Evolutionary conservation across 1,139 yeast genomes (phyloP).

Genomic region (Pichia sp.): DNA sequence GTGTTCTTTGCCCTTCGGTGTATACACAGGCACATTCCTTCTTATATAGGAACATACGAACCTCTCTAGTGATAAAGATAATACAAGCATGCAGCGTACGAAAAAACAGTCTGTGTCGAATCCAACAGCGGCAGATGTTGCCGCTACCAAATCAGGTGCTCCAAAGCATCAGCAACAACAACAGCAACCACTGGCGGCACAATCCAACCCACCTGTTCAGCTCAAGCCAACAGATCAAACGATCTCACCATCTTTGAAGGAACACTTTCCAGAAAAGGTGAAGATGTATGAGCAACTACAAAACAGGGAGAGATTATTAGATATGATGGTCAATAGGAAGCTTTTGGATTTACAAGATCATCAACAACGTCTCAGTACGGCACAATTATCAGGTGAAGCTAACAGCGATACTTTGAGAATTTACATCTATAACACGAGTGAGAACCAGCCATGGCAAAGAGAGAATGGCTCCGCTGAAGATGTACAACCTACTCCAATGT

Average conservation of each 20-base stretch:
- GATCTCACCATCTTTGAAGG: constrained; percentile 53
- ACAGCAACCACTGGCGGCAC: constrained; percentile 8
- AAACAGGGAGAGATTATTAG: constrained; percentile 75
- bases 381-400: constrained; percentile 31
- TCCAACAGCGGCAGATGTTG: too few species aligned
- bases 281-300: constrained; percentile 60
- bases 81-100: too few species aligned
- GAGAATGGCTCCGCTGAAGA: constrained; percentile 1
- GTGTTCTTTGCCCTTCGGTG: too few species aligned
- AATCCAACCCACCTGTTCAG: constrained; percentile 20
- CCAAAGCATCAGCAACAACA: neutral
- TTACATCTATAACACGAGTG: constrained; percentile 74
- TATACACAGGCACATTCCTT: too few species aligned
- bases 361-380: constrained; percentile 29
- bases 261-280: constrained; percentile 62
- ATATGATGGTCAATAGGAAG: constrained; percentile 74
- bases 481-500: constrained; percentile 37
- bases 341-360: constrained; percentile 76
- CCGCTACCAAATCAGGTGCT: neutral
- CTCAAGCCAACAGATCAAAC: constrained; percentile 66
- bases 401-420: constrained; percentile 60
- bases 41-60: too few species aligned
- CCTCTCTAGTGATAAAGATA: too few species aligned
- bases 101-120: too few species aligned
- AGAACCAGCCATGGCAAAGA: constrained; percentile 88